Percentiles rank a stretch among this genome's conserved stretches.
Evolutionary conservation across 306 rosid genomes (phyloP).

Genomic region (Amphicarpaea edgeworthii): DNA sequence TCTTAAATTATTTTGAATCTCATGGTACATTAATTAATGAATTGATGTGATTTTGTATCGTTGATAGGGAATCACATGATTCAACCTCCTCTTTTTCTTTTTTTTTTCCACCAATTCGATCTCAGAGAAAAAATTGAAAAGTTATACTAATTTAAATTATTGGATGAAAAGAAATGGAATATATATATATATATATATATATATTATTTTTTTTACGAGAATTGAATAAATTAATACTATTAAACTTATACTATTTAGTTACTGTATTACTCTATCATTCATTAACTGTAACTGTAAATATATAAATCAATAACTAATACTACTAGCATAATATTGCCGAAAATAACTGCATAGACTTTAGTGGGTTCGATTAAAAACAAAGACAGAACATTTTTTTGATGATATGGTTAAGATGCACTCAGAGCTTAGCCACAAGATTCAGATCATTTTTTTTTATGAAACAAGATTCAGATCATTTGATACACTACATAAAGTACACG

Average conservation of each 20-base stretch:
- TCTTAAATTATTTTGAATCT: background rate
- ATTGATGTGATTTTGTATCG: background rate
- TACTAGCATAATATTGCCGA: conserved; percentile 18
- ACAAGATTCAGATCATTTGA: background rate
- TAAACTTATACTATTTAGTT: no score
- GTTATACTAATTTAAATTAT: no score
- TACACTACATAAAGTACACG: background rate
- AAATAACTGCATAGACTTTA: background rate
- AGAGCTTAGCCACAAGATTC: conserved; percentile 5
- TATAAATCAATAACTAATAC: background rate
- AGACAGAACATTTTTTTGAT: background rate
- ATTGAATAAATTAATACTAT: no score
- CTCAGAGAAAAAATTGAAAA: background rate
- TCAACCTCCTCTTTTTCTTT: background rate
- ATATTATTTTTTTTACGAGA: no score
- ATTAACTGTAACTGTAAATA: background rate
- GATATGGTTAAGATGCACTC: background rate
- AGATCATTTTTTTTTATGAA: no score
- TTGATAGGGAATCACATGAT: background rate
- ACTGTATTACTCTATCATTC: no score
- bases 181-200: no score
- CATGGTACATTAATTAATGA: background rate
- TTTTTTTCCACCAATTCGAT: background rate
- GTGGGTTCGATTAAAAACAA: background rate
- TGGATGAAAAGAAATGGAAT: no score